phyloP scores from a whole-genome alignment of 176 grass and related monocot genomes.

The Aegilops sharonensis region DNA sequence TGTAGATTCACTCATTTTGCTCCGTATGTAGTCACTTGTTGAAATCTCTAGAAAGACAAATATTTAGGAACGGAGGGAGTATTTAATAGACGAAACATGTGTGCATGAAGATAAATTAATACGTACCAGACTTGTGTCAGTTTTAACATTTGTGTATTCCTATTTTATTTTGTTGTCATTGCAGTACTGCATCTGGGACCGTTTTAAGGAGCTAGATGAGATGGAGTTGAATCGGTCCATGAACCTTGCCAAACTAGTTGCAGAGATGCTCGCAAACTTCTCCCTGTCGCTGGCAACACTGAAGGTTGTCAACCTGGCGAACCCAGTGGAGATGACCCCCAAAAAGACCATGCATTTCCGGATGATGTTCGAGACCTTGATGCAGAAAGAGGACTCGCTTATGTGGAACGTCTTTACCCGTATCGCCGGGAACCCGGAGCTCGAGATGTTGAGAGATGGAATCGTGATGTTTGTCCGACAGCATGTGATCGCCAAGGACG shows the following conservation, averaged over 20 bases:
- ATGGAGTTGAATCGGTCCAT: constrained; percentile 73
- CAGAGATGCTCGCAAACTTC: constrained; percentile 72
- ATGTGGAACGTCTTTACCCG: constrained; percentile 89
- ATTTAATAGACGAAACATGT: neutral
- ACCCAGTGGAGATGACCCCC: constrained; percentile 52
- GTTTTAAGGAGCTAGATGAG: constrained; percentile 80
- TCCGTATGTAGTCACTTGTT: too few relatives aligned
- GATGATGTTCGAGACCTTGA: constrained; percentile 70
- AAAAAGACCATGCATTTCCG: constrained; percentile 70
- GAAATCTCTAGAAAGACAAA: too few relatives aligned
- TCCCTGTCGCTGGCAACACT: constrained; percentile 71
- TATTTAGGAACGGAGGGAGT: too few relatives aligned
- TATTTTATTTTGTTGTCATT: constrained; percentile 30
- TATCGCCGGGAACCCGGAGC: constrained; percentile 56
- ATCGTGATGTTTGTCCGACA: constrained; percentile 73
- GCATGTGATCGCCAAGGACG: constrained; percentile 50
- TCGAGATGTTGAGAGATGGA: constrained; percentile 58
- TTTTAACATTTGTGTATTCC: neutral
- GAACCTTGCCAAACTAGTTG: constrained; percentile 79
- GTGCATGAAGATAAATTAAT: neutral
- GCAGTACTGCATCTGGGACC: constrained; percentile 91
- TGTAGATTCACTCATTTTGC: too few relatives aligned
- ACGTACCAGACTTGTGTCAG: neutral
- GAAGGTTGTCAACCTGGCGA: constrained; percentile 69
- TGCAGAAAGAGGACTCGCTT: constrained; percentile 50